Conservation (phyloP, 1,284 basidiomycete species). For the Malassezia slooffiae region DNA sequence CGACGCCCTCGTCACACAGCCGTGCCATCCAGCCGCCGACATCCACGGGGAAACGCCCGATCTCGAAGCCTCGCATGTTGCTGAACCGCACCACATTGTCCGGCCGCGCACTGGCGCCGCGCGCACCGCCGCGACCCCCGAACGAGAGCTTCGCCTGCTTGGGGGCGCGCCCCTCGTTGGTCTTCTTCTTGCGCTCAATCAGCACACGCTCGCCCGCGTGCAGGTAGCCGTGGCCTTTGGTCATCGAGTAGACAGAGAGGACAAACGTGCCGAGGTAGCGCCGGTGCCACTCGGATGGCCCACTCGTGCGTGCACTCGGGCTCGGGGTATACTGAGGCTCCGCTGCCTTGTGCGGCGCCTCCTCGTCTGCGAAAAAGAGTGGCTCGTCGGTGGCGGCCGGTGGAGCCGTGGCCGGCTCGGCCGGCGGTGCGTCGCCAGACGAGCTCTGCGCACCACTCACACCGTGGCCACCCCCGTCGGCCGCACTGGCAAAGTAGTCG, state of each 20-base stretch:
- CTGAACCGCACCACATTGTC: conserved; percentile 43
- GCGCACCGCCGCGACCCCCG: too few species aligned
- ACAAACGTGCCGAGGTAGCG: conserved; percentile 40
- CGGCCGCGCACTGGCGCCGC: neutral
- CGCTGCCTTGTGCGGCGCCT: neutral
- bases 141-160: conserved; percentile 13
- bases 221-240: conserved; percentile 34
- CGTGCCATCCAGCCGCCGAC: conserved; percentile 40
- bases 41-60: conserved; percentile 35
- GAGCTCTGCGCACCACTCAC: too few species aligned
- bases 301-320: too few species aligned
- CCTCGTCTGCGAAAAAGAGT: conserved; percentile 10
- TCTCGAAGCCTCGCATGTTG: conserved; percentile 39
- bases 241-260: conserved; percentile 37
- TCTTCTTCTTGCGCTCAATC: conserved; percentile 31
- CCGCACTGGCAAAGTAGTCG: too few species aligned
- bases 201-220: conserved; percentile 31
- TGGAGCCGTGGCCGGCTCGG: too few species aligned
- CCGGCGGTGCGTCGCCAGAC: too few species aligned
- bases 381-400: conserved; percentile 9
- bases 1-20: conserved; percentile 32
- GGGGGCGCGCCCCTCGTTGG: conserved; percentile 7
- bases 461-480: too few species aligned
- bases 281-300: conserved; percentile 15
- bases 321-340: too few species aligned